Evolutionary conservation across 345 rosid genomes (phyloP), one percentile per base, ranked within the genome.

Genomic region (Carallia pectinifolia): DNA sequence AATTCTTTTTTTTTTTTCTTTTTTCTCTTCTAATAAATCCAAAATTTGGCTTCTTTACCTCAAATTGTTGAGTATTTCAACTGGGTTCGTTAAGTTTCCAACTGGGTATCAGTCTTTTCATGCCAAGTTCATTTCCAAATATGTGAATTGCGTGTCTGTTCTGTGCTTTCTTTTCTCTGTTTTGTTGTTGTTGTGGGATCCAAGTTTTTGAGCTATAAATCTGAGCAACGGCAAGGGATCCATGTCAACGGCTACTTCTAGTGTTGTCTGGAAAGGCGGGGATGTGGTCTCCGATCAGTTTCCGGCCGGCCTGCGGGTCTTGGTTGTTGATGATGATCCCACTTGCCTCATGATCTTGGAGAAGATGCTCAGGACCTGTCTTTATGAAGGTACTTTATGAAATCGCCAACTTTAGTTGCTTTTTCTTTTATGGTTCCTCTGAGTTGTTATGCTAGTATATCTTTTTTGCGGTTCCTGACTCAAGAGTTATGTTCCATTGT

Each of bases 321-420:
- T 95, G 37, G 93, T 92, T 58, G 99, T 95, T 70, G 97, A 92
- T 68, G 99, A 95, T 73, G 97, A 95, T 84, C 93, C 89, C n/a
- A 89, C 97, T 13, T 95, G 99, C 75, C 97, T 95, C 53, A 81
- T 74, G 91, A 87, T 95, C 83, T 81, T 92, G 74, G 97, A 90
- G 84, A 89, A 82, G 87, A 95, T 92, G 99, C 92, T 95, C 13
- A 74, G 65, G 78, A 84, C 79, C 47, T 95, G 99, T 61, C 85
- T 67, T 39, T 95, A 95, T 74, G 89, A 88, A 73, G 99, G 99
- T 94, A 67, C 0, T 15, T 7, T 29, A 37, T 39, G 44, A 10
- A 30, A 8, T 62, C 52, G 37, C 61, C 4, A 9, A 30, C 54
- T 68, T 5, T 60, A 38, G 60, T 56, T 27, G 3, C 12, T 56